Evolutionary conservation across 257 asterid genomes (phyloP).

Genomic region (Salvia hispanica): DNA sequence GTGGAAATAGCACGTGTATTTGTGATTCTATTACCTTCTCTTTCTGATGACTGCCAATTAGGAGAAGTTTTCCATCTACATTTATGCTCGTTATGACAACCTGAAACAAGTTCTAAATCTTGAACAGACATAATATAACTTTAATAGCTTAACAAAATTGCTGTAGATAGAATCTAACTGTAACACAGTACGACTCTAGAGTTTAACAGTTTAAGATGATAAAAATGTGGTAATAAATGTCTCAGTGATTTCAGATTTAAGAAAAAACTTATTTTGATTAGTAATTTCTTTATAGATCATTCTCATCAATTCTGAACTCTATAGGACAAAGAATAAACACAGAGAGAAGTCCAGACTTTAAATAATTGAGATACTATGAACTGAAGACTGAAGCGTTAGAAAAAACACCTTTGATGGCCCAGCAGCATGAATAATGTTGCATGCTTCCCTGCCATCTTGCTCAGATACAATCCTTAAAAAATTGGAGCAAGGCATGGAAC

Average conservation of each 20-base stretch:
- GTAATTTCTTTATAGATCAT: conserved; percentile 12
- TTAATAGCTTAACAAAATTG: not conserved
- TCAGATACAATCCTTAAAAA: conserved; percentile 74
- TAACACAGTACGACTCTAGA: not conserved
- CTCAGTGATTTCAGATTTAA: not conserved
- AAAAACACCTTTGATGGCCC: conserved; percentile 90
- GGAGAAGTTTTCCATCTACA: conserved; percentile 73
- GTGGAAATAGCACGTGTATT: conserved; percentile 17
- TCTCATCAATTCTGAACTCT: conserved; percentile 1
- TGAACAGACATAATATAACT: not conserved
- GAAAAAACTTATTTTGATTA: not conserved
- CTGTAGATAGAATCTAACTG: conserved; percentile 6
- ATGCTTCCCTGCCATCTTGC: conserved; percentile 93
- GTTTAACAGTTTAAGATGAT: not conserved
- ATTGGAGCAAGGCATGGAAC: not conserved
- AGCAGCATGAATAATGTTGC: conserved; percentile 89
- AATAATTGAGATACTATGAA: not conserved
- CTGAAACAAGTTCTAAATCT: conserved; percentile 44
- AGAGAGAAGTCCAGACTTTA: conserved; percentile 14
- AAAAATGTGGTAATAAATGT: conserved; percentile 21
- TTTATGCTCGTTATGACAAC: conserved; percentile 93
- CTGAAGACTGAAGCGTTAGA: conserved; percentile 27
- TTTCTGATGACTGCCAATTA: conserved; percentile 89
- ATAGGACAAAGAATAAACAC: conserved; percentile 5
- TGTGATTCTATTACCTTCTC: conserved; percentile 61